Evolutionary conservation across 805 yeast species (phyloP).

Genomic region (Metschnikowia vanudenii): DNA sequence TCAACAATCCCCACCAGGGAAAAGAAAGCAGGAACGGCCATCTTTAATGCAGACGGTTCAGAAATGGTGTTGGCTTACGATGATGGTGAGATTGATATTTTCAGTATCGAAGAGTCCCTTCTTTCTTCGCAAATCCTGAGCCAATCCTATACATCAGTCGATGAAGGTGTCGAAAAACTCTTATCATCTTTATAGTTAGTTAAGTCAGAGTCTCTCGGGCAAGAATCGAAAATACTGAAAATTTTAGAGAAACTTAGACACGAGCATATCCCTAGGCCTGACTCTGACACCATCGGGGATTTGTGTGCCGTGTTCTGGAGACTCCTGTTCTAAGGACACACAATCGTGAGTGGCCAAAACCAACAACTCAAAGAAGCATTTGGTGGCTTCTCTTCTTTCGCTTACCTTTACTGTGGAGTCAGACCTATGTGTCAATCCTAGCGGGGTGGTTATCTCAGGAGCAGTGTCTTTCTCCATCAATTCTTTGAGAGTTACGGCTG

Average conservation of each 20-base stretch:
- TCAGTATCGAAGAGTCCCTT: slow-evolving; percentile 16
- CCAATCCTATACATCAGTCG: slow-evolving; percentile 4
- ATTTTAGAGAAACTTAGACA: slow-evolving; percentile 23
- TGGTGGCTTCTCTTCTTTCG: slow-evolving; percentile 59
- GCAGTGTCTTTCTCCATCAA: slow-evolving; percentile 39
- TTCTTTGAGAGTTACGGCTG: slow-evolving; percentile 32
- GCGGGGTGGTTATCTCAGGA: slow-evolving; percentile 18
- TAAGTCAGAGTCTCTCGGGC: background rate
- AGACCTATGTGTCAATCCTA: slow-evolving; percentile 21
- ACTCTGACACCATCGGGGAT: slow-evolving; percentile 62
- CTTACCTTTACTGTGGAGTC: slow-evolving; percentile 25
- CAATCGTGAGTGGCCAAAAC: slow-evolving; percentile 80
- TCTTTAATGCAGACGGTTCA: slow-evolving; percentile 14
- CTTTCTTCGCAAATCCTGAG: slow-evolving; percentile 9
- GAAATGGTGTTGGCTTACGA: slow-evolving; percentile 14
- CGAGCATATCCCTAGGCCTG: slow-evolving; percentile 42
- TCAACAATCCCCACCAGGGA: slow-evolving; percentile 12
- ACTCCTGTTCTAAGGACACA: slow-evolving; percentile 57
- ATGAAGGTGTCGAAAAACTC: slow-evolving; percentile 8
- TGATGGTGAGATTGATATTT: slow-evolving; percentile 15
- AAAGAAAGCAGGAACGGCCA: slow-evolving; percentile 8
- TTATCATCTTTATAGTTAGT: slow-evolving; percentile 6
- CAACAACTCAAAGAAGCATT: slow-evolving; percentile 76
- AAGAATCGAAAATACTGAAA: too few relatives aligned
- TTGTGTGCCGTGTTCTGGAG: slow-evolving; percentile 21